These are phyloP conservation scores for Afroboletus lepidellus DNA, from an alignment of 1,284 basidiomycete genomes.

Conservation along the genomic window DNA sequence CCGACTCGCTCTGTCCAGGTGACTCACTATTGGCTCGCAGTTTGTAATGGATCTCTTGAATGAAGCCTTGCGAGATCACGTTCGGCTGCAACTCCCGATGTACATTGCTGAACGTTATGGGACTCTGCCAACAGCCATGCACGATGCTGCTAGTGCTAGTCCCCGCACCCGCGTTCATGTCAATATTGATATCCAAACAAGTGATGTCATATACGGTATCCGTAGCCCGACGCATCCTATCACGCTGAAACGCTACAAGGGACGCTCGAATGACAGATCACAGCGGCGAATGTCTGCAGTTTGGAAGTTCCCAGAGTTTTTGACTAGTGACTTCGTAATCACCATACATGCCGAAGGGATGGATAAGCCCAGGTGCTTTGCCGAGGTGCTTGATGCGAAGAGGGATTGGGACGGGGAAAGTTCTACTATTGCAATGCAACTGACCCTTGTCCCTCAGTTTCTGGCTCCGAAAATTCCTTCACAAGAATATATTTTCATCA, in stretches of 20 bases:
- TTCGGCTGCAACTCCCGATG: conserved; percentile 53
- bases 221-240: conserved; percentile 45
- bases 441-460: conserved; percentile 52
- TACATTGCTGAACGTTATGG: conserved; percentile 53
- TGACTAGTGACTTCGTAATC: conserved; percentile 47
- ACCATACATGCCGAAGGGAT: conserved; percentile 44
- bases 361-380: conserved; percentile 54
- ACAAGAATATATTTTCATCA: conserved; percentile 46
- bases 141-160: conserved; percentile 31
- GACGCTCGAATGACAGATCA: conserved; percentile 35
- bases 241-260: conserved; percentile 32
- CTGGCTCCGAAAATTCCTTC: conserved; percentile 35
- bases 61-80: conserved; percentile 44
- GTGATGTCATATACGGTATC: conserved; percentile 39
- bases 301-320: conserved; percentile 39
- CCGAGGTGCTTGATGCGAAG: conserved; percentile 38
- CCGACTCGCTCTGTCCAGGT: background rate
- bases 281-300: conserved; percentile 40
- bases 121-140: conserved; percentile 36
- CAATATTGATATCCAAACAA: conserved; percentile 45
- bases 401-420: conserved; percentile 17
- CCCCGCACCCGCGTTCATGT: conserved; percentile 40
- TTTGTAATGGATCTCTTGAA: conserved; percentile 44
- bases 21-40: conserved; percentile 12
- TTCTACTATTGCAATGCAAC: conserved; percentile 46